phyloP scores from a whole-genome alignment of 441 rosid species.

The Corymbia citriodora region DNA sequence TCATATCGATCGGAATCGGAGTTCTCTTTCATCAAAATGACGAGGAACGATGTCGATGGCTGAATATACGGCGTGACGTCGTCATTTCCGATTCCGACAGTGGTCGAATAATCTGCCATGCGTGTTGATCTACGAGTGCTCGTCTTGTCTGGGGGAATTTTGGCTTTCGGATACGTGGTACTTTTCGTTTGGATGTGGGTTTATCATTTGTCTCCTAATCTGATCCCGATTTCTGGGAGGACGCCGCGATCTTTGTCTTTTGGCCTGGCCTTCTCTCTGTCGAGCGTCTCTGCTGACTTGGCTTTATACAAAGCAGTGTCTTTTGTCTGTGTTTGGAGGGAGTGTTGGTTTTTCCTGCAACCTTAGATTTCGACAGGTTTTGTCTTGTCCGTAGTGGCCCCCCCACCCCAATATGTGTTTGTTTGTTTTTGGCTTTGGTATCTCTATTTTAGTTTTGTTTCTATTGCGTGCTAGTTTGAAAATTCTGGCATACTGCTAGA shows the following conservation, averaged over 20 bases:
- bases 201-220: not conserved
- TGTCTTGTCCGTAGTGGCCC: not conserved
- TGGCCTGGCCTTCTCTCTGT: not conserved
- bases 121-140: not conserved
- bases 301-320: not conserved
- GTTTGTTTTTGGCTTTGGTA: not conserved
- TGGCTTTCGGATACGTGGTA: not conserved
- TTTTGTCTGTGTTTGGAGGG: not conserved
- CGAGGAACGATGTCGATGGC: not conserved
- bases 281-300: not conserved
- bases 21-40: not conserved
- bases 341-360: not conserved
- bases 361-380: not conserved
- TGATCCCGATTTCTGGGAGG: not conserved
- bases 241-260: not conserved
- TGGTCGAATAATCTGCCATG: not conserved
- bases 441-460: not conserved
- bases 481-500: not conserved
- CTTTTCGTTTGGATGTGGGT: not conserved
- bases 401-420: not conserved
- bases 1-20: not conserved
- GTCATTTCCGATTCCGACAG: not conserved
- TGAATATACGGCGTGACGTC: not conserved
- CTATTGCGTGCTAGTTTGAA: not conserved
- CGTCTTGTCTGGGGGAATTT: not conserved